Evolutionary conservation across 345 rosid genomes (phyloP).

Genomic region (Eucalyptus marginata): DNA sequence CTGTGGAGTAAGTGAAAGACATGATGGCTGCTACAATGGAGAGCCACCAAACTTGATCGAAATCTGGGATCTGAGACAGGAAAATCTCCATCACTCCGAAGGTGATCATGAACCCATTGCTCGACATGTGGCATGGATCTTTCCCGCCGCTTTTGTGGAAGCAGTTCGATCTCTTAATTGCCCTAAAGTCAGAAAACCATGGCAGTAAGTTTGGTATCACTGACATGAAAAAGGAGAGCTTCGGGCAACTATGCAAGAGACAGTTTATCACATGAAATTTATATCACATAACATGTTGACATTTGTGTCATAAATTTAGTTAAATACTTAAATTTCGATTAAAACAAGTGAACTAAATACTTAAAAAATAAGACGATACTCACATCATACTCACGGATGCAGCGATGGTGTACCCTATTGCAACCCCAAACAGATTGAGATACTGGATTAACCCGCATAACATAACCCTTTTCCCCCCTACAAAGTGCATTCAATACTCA

Average conservation of each 20-base stretch:
- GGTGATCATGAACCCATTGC: slow-evolving; percentile 66
- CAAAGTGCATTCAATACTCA: background rate
- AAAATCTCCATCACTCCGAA: slow-evolving; percentile 63
- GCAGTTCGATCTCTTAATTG: slow-evolving; percentile 73
- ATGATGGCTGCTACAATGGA: slow-evolving; percentile 71
- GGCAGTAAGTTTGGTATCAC: background rate
- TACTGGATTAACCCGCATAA: slow-evolving; percentile 35
- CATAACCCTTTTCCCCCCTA: slow-evolving; percentile 27
- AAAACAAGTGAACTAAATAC: background rate
- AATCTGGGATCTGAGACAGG: slow-evolving; percentile 77
- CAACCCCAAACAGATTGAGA: slow-evolving; percentile 32
- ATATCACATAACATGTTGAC: background rate
- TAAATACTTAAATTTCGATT: background rate
- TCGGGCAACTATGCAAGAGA: background rate
- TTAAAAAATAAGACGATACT: background rate
- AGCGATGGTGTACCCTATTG: slow-evolving; percentile 41
- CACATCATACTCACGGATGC: slow-evolving; percentile 48
- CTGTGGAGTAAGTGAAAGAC: slow-evolving; percentile 76
- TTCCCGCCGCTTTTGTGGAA: slow-evolving; percentile 55
- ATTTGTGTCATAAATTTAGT: background rate
- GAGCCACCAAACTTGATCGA: slow-evolving; percentile 81
- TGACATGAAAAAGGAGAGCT: background rate
- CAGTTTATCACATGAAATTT: background rate
- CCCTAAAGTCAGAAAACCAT: slow-evolving; percentile 23
- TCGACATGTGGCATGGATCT: slow-evolving; percentile 66